These are phyloP conservation scores for Ceratobasidium sp. DNA, from an alignment of 1,284 basidiomycete genomes.

Conservation along the genomic window DNA sequence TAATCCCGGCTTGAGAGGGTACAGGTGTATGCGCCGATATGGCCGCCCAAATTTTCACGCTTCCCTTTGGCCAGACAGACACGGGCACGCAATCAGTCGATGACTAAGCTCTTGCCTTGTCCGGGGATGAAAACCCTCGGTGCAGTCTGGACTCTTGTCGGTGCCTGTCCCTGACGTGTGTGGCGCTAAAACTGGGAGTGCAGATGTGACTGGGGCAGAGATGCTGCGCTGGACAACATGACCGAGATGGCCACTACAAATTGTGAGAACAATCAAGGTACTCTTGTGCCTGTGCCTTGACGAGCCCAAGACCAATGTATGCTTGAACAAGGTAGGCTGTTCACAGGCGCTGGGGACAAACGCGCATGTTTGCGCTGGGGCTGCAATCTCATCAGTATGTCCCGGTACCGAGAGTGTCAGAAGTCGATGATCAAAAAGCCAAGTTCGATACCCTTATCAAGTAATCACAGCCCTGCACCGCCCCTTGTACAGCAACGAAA, in stretches of 20 bases:
- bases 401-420: constrained; percentile 27
- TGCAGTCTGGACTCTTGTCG: constrained; percentile 14
- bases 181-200: constrained; percentile 18
- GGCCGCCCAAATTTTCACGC: constrained; percentile 15
- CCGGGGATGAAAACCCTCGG: constrained; percentile 24
- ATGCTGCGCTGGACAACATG: background rate
- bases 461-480: constrained; percentile 20
- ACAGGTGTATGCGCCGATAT: constrained; percentile 16
- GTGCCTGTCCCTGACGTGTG: constrained; percentile 27
- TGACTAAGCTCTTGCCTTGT: constrained; percentile 28
- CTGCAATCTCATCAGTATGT: background rate
- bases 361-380: background rate
- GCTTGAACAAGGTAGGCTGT: background rate
- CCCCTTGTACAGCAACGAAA: background rate
- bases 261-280: background rate
- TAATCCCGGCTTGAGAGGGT: background rate
- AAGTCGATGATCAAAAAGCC: constrained; percentile 24
- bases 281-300: constrained; percentile 8
- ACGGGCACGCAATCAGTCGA: background rate
- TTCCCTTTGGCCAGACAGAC: constrained; percentile 4
- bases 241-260: constrained; percentile 11
- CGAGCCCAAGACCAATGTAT: background rate
- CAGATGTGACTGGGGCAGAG: constrained; percentile 5
- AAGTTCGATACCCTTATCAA: background rate
- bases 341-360: background rate